Percentiles rank a stretch among this genome's conserved stretches.
These are phyloP conservation scores for Phoma sp. DNA, from an alignment of 2,329 filamentous ascomycete species.

Conservation along the genomic window DNA sequence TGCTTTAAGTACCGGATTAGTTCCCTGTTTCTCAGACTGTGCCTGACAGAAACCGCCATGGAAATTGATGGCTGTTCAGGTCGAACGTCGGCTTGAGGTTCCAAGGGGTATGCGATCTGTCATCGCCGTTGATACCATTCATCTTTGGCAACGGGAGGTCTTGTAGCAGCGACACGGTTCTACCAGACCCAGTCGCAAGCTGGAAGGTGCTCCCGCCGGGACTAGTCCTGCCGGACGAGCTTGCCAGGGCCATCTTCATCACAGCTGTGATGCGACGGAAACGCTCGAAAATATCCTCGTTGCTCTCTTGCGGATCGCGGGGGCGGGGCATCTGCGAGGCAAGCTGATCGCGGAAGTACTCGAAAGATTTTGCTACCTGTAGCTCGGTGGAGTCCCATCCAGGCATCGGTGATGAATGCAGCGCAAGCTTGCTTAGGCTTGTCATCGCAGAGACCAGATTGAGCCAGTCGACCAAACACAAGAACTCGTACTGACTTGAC, in stretches of 20 bases:
- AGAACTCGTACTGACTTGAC: conserved; percentile 35
- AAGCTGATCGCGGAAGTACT: conserved; percentile 43
- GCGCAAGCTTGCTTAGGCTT: conserved; percentile 39
- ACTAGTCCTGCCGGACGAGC: conserved; percentile 31
- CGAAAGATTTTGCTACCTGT: conserved; percentile 42
- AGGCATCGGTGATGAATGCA: conserved; percentile 39
- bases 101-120: conserved; percentile 38
- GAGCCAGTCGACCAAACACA: conserved; percentile 45
- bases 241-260: conserved; percentile 39
- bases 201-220: conserved; percentile 45
- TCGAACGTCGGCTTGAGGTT: conserved; percentile 40
- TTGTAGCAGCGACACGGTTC: conserved; percentile 44
- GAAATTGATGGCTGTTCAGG: conserved; percentile 41
- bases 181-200: conserved; percentile 43
- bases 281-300: conserved; percentile 43
- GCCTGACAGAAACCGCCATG: conserved; percentile 46
- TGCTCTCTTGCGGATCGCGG: conserved; percentile 30
- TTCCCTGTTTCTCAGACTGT: conserved; percentile 34
- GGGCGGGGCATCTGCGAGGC: conserved; percentile 41
- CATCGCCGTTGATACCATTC: conserved; percentile 34
- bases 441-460: conserved; percentile 40
- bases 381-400: conserved; percentile 45
- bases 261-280: conserved; percentile 44
- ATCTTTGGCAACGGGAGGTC: conserved; percentile 40
- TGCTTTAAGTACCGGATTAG: not conserved